A percentile compares a stretch with the other conserved stretches of the same genome.
phyloP scores from a whole-genome alignment of 306 rosid species.

The Corylus avellana region DNA sequence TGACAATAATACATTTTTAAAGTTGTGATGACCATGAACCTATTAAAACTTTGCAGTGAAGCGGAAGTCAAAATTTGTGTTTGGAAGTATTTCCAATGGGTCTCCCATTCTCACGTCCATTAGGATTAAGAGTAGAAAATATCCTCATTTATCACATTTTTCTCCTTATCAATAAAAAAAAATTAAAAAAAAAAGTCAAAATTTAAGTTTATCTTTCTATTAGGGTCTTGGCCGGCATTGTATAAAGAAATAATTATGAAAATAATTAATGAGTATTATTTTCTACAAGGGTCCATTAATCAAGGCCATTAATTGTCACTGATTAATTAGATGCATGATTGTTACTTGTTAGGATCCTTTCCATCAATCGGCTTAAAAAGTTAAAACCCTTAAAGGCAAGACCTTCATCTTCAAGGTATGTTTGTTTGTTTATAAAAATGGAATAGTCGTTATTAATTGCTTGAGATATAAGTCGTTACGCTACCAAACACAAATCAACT shows the following conservation, averaged over 20 bases:
- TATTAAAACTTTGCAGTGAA: too few species aligned
- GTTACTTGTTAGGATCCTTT: neutral
- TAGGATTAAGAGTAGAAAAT: too few species aligned
- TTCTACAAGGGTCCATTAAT: too few species aligned
- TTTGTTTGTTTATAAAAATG: neutral
- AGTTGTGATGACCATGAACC: too few species aligned
- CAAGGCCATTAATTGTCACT: neutral
- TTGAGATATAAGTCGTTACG: neutral
- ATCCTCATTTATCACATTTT: too few species aligned
- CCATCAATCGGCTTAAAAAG: neutral
- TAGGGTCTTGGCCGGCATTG: neutral
- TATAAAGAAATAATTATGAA: neutral
- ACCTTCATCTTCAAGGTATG: neutral
- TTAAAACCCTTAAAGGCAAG: neutral
- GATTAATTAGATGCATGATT: neutral
- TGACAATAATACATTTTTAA: too few species aligned
- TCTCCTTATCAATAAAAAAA: too few species aligned
- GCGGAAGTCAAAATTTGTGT: too few species aligned
- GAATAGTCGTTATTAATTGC: neutral
- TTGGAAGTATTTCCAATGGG: too few species aligned
- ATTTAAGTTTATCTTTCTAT: neutral
- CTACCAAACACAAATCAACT: neutral
- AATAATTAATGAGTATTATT: neutral
- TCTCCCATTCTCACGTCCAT: too few species aligned
- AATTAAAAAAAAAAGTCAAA: neutral